Evolutionary conservation across 306 rosid species (phyloP).

Genomic region (Cyclanthera cordifolia): DNA sequence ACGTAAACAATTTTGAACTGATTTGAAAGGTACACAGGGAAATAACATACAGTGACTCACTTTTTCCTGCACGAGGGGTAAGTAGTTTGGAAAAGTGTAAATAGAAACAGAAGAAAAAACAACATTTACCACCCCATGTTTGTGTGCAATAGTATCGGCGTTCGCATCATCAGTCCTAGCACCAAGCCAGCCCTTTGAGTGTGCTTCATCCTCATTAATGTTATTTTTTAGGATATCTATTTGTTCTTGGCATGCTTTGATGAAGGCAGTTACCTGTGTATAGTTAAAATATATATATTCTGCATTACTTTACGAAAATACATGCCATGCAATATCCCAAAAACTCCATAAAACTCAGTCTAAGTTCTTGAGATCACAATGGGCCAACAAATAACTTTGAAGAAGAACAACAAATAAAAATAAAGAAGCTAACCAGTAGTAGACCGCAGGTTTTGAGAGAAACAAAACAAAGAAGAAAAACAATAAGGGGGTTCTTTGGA

Average conservation of each 20-base stretch:
- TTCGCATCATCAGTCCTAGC: conserved; percentile 43
- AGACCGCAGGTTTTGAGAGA: not conserved
- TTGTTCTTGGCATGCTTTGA: conserved; percentile 89
- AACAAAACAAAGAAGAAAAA: not conserved
- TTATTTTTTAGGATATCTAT: conserved; percentile 73
- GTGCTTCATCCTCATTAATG: conserved; percentile 53
- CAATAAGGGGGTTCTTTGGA: not conserved
- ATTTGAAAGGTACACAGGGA: not conserved
- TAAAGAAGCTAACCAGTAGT: not conserved
- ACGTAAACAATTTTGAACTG: too few relatives aligned
- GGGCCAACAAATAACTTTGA: not conserved
- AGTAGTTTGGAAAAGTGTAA: conserved; percentile 6
- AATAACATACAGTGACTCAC: not conserved
- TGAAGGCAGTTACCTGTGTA: conserved; percentile 75
- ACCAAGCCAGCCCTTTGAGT: conserved; percentile 84
- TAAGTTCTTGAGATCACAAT: not conserved
- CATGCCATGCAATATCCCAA: not conserved
- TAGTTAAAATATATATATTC: not conserved
- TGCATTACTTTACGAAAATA: conserved; percentile 1
- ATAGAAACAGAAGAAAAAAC: conserved; percentile 10
- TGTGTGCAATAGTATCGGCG: conserved; percentile 81
- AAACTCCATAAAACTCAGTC: not conserved
- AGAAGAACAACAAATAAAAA: not conserved
- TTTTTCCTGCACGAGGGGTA: not conserved
- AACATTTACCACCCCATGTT: conserved; percentile 95